Evolutionary conservation across 345 rosid genomes (phyloP).

Genomic region (Eucalyptus melliodora): DNA sequence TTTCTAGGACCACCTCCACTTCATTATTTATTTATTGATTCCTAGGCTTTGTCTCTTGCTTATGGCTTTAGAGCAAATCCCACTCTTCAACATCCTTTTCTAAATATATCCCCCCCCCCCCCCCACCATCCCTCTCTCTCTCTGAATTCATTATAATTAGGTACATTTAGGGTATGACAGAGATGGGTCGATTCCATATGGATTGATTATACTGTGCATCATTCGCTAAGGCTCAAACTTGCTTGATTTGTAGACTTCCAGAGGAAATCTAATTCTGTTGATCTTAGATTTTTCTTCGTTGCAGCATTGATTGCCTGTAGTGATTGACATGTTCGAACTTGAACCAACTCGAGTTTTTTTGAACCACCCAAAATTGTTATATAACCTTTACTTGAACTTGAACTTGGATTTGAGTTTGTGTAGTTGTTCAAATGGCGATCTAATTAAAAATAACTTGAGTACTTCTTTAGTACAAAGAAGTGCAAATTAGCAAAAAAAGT

Average conservation of each 20-base stretch:
- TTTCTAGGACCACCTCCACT: constrained; percentile 10
- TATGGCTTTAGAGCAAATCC: background rate
- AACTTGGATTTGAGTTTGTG: background rate
- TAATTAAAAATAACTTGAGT: background rate
- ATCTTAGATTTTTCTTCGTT: background rate
- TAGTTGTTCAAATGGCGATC: background rate
- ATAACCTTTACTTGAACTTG: background rate
- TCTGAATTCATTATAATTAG: background rate
- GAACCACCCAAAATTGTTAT: background rate
- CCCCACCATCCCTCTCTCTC: background rate
- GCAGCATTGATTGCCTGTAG: background rate
- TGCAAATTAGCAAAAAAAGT: background rate
- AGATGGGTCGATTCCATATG: background rate
- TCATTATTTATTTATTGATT: background rate
- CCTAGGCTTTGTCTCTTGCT: constrained; percentile 1
- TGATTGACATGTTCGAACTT: background rate
- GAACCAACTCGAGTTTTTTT: background rate
- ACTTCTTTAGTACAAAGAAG: background rate
- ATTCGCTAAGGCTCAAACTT: background rate
- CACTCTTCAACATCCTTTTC: background rate
- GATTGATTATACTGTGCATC: background rate
- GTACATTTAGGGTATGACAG: background rate
- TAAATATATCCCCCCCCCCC: background rate
- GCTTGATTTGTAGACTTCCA: background rate
- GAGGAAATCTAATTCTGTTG: background rate